phyloP scores from a whole-genome alignment of 352 stramenopile species.

The Pythium dissotocum region DNA sequence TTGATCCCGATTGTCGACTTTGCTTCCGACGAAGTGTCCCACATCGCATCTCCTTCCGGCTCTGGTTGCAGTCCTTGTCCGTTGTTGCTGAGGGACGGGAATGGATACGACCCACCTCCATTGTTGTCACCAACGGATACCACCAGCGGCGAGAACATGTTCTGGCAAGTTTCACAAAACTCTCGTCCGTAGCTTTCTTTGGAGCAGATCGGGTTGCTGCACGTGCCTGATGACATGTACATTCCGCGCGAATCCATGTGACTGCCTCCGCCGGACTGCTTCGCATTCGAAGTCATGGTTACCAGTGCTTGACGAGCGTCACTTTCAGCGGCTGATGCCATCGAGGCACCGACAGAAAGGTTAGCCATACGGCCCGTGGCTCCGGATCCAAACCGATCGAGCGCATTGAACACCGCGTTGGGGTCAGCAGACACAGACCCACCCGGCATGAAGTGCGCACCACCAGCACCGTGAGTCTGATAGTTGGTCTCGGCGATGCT shows the following conservation, averaged over 20 bases:
- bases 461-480: slow-evolving; percentile 1
- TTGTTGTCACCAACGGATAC: slow-evolving; percentile 40
- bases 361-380: slow-evolving; percentile 27
- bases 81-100: slow-evolving; percentile 15
- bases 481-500: slow-evolving; percentile 8
- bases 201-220: slow-evolving; percentile 60
- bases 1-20: slow-evolving; percentile 16
- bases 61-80: slow-evolving; percentile 24
- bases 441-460: slow-evolving; percentile 6
- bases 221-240: slow-evolving; percentile 30
- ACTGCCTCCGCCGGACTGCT: slow-evolving; percentile 9
- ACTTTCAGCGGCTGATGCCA: slow-evolving; percentile 21
- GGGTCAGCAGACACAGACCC: background rate
- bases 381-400: slow-evolving; percentile 23
- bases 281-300: slow-evolving; percentile 16
- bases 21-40: slow-evolving; percentile 16
- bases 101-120: slow-evolving; percentile 26
- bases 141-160: slow-evolving; percentile 54
- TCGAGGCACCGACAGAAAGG: slow-evolving; percentile 12
- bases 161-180: slow-evolving; percentile 64
- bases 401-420: background rate
- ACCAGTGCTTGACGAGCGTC: slow-evolving; percentile 22
- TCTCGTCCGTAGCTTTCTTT: slow-evolving; percentile 54
- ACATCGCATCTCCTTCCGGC: slow-evolving; percentile 29
- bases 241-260: slow-evolving; percentile 3